Conservation (phyloP, 2,329 filamentous ascomycete genomes). For the Gaeumannomyces tritici region DNA sequence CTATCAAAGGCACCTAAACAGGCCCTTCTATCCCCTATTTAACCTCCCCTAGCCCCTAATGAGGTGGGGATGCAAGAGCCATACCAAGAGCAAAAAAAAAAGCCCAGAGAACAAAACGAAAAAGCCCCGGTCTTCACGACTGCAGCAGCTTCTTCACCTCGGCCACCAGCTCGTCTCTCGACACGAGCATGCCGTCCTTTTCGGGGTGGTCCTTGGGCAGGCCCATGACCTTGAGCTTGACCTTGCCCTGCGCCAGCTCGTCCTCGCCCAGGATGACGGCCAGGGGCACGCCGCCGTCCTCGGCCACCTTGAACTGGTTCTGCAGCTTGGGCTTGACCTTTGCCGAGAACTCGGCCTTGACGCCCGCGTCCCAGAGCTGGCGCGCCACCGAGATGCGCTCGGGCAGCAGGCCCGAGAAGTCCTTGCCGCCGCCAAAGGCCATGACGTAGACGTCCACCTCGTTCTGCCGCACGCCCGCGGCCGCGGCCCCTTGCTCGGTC, state of each 20-base stretch:
- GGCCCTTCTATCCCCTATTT: not conserved
- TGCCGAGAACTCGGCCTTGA: slow-evolving; percentile 83
- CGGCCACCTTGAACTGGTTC: slow-evolving; percentile 85
- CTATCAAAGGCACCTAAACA: not conserved
- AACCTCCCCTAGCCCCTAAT: not conserved
- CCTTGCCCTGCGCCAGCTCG: slow-evolving; percentile 72
- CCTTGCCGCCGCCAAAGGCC: slow-evolving; percentile 84
- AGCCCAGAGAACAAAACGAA: too few species aligned
- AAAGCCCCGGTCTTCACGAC: too few species aligned
- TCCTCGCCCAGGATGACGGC: slow-evolving; percentile 87
- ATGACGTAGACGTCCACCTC: slow-evolving; percentile 89
- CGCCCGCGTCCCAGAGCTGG: slow-evolving; percentile 73
- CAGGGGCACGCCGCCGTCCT: slow-evolving; percentile 69
- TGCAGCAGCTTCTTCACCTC: slow-evolving; percentile 42
- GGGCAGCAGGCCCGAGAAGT: slow-evolving; percentile 67
- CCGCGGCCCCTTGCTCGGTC: not conserved
- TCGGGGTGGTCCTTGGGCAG: slow-evolving; percentile 75
- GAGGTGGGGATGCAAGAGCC: not conserved
- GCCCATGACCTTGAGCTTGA: slow-evolving; percentile 74
- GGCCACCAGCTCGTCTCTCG: slow-evolving; percentile 49
- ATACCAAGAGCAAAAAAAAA: not conserved
- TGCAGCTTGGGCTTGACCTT: slow-evolving; percentile 87
- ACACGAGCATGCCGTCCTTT: slow-evolving; percentile 75
- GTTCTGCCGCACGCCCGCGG: slow-evolving; percentile 50
- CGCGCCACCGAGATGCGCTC: slow-evolving; percentile 77